Evolutionary conservation across 192 early-diverging fungal genomes (phyloP).

Genomic region (Coemansia sp.): DNA sequence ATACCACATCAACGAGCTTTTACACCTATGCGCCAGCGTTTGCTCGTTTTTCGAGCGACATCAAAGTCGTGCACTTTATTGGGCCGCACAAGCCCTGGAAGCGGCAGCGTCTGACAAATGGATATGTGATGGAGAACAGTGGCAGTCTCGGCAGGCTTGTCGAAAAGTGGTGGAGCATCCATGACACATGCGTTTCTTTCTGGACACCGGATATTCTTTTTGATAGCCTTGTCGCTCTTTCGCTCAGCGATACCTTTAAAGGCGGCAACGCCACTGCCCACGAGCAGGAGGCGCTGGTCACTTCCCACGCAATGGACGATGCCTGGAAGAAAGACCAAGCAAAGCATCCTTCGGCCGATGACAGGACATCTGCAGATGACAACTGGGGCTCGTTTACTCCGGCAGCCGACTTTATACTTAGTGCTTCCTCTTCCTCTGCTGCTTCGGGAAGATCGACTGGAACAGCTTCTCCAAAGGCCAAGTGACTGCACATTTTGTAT

Average conservation of each 20-base stretch:
- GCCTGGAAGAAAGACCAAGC: slow-evolving; percentile 30
- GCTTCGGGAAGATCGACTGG: neutral
- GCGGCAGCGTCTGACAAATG: slow-evolving; percentile 23
- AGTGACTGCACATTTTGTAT: neutral
- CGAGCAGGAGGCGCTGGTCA: neutral
- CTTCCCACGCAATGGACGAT: slow-evolving; percentile 26
- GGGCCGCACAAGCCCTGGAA: slow-evolving; percentile 86
- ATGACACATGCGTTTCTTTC: slow-evolving; percentile 54
- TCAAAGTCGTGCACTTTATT: slow-evolving; percentile 87
- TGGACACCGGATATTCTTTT: slow-evolving; percentile 26
- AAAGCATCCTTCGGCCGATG: slow-evolving; percentile 9
- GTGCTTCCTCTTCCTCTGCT: neutral
- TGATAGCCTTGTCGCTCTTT: slow-evolving; percentile 16
- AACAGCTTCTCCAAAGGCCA: neutral
- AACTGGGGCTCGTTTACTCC: slow-evolving; percentile 43
- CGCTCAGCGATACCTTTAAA: slow-evolving; percentile 2
- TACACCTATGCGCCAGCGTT: slow-evolving; percentile 77
- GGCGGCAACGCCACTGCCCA: neutral
- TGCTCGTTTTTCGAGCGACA: slow-evolving; percentile 61
- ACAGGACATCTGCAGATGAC: slow-evolving; percentile 7
- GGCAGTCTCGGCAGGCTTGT: slow-evolving; percentile 49
- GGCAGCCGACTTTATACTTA: slow-evolving; percentile 38
- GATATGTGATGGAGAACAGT: slow-evolving; percentile 26
- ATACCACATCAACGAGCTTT: slow-evolving; percentile 49
- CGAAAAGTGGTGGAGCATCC: slow-evolving; percentile 72